phyloP scores from a whole-genome alignment of 2,329 filamentous ascomycete genomes.

The Acrocalymma vagum region DNA sequence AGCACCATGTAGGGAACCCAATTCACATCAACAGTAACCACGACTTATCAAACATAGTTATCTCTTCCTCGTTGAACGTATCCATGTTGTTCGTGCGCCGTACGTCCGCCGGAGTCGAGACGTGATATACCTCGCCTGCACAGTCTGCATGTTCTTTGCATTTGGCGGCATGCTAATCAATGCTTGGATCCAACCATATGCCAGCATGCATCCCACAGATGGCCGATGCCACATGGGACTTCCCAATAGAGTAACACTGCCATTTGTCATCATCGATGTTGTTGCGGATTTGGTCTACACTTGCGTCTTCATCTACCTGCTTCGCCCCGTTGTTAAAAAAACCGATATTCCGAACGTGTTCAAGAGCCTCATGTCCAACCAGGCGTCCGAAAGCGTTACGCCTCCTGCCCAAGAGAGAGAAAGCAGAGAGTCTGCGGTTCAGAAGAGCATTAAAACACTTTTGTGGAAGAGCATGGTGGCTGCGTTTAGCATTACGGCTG shows the following conservation, averaged over 20 bases:
- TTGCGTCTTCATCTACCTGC: constrained; percentile 38
- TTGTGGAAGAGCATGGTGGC: constrained; percentile 32
- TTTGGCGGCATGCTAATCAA: constrained; percentile 27
- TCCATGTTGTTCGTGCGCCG: constrained; percentile 39
- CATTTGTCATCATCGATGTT: constrained; percentile 43
- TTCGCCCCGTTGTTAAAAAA: constrained; percentile 26
- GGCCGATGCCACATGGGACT: constrained; percentile 45
- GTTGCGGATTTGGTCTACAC: constrained; percentile 42
- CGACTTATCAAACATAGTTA: constrained; percentile 24
- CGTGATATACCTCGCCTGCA: constrained; percentile 33
- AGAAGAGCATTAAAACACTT: constrained; percentile 18
- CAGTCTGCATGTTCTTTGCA: constrained; percentile 23
- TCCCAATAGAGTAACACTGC: constrained; percentile 35
- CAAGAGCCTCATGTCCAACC: constrained; percentile 6
- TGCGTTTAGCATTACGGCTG: constrained; percentile 38
- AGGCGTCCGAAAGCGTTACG: neutral
- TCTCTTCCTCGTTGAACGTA: constrained; percentile 46
- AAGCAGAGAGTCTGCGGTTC: constrained; percentile 9
- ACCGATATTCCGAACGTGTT: constrained; percentile 11
- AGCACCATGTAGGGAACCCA: constrained; percentile 18
- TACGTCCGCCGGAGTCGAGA: constrained; percentile 34
- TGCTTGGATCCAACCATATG: constrained; percentile 34
- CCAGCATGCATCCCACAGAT: constrained; percentile 28
- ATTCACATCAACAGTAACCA: neutral
- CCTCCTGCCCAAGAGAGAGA: constrained; percentile 1